phyloP scores from a whole-genome alignment of 768 basidiomycete species.

The Podaxis sp. region DNA sequence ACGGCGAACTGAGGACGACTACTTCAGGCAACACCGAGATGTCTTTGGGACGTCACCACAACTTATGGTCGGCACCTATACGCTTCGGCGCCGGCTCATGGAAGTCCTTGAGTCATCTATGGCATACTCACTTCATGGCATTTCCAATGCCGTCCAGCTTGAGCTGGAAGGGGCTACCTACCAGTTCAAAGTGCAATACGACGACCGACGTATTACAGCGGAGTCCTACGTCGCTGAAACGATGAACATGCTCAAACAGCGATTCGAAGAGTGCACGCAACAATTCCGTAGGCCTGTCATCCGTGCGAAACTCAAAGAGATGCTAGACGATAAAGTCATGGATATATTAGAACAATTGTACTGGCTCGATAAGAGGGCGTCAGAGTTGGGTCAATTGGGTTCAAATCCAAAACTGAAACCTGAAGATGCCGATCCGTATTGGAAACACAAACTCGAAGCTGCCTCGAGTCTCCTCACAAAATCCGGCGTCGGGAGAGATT shows the following conservation, averaged over 20 bases:
- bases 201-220: slow-evolving; percentile 90
- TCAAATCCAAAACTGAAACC: slow-evolving; percentile 68
- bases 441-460: slow-evolving; percentile 96
- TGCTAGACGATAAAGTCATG: slow-evolving; percentile 97
- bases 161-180: slow-evolving; percentile 97
- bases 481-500: slow-evolving; percentile 92
- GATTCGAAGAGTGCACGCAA: slow-evolving; percentile 82
- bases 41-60: slow-evolving; percentile 62
- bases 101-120: slow-evolving; percentile 97
- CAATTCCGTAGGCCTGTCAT: slow-evolving; percentile 90
- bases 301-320: slow-evolving; percentile 82
- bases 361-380: slow-evolving; percentile 87
- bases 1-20: slow-evolving; percentile 62
- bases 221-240: slow-evolving; percentile 99
- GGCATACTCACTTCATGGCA: slow-evolving; percentile 93
- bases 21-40: slow-evolving; percentile 63
- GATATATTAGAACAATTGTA: slow-evolving; percentile 96
- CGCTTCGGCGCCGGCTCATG: slow-evolving; percentile 88
- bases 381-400: slow-evolving; percentile 71
- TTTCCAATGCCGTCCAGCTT: slow-evolving; percentile 95
- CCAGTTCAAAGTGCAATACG: slow-evolving; percentile 99
- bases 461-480: slow-evolving; percentile 93
- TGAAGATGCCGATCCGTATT: slow-evolving; percentile 84
- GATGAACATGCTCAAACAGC: slow-evolving; percentile 86
- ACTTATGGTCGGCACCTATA: slow-evolving; percentile 89